phyloP scores from a whole-genome alignment of 164 flowering plant species.

The Piper betle region DNA sequence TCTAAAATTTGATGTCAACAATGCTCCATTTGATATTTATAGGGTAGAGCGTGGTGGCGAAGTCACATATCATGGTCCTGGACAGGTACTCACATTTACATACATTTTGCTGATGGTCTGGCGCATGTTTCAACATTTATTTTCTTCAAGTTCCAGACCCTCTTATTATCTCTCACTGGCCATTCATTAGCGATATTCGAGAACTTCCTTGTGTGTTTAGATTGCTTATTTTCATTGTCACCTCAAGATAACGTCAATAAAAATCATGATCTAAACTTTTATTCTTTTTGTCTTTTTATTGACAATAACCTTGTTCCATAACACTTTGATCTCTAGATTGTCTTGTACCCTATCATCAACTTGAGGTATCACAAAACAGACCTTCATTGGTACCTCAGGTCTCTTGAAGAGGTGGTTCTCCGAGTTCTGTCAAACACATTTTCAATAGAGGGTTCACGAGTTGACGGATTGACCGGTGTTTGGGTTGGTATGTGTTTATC shows the following conservation, averaged over 20 bases:
- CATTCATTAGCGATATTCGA: too few species aligned
- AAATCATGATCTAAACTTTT: too few species aligned
- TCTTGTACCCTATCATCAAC: slow-evolving; percentile 87
- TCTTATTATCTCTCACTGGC: too few species aligned
- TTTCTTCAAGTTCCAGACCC: too few species aligned
- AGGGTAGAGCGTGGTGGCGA: slow-evolving; percentile 90
- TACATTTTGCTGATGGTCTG: not conserved
- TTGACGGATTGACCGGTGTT: slow-evolving; percentile 76
- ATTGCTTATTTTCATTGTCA: too few species aligned
- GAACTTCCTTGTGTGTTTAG: too few species aligned
- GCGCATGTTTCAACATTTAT: too few species aligned
- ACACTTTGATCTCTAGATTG: slow-evolving; percentile 33
- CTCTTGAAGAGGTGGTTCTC: slow-evolving; percentile 91
- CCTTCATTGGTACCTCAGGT: slow-evolving; percentile 98
- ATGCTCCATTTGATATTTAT: slow-evolving; percentile 61
- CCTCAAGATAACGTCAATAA: not conserved
- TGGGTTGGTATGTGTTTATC: slow-evolving; percentile 59
- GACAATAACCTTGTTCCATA: not conserved
- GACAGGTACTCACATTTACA: slow-evolving; percentile 47
- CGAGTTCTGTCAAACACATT: slow-evolving; percentile 67
- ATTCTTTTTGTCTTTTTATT: too few species aligned
- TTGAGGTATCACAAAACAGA: slow-evolving; percentile 89
- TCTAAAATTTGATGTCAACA: slow-evolving; percentile 44
- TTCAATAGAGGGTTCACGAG: slow-evolving; percentile 63
- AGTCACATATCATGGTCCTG: slow-evolving; percentile 97